These are phyloP conservation scores for Daldinia loculata DNA, from an alignment of 495 filamentous ascomycete species.

Conservation along the genomic window DNA sequence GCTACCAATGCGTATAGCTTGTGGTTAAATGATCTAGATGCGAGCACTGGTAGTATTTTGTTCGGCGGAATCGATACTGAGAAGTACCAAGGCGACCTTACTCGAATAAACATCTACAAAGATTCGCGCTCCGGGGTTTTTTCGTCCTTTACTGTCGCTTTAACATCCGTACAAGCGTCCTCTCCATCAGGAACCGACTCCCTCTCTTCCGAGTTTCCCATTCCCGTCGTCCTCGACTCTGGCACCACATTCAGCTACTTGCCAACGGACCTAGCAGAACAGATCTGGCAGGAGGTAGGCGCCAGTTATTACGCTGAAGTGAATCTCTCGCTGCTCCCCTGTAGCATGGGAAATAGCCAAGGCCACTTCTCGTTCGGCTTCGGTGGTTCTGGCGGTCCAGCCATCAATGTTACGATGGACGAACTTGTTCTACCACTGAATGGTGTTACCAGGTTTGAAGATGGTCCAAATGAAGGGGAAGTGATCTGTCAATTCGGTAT, in stretches of 20 bases:
- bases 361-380: slow-evolving; percentile 78
- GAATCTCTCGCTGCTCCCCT: slow-evolving; percentile 73
- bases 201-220: slow-evolving; percentile 61
- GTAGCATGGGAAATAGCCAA: slow-evolving; percentile 67
- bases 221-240: slow-evolving; percentile 84
- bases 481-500: slow-evolving; percentile 79
- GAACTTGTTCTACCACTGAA: slow-evolving; percentile 77
- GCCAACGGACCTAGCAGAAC: slow-evolving; percentile 70
- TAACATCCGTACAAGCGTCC: slow-evolving; percentile 65
- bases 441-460: slow-evolving; percentile 49
- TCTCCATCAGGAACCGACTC: slow-evolving; percentile 59
- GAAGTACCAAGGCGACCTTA: slow-evolving; percentile 80
- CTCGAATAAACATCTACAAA: slow-evolving; percentile 68
- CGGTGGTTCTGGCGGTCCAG: slow-evolving; percentile 65
- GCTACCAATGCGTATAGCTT: slow-evolving; percentile 86
- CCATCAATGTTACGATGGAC: slow-evolving; percentile 76
- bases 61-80: slow-evolving; percentile 93
- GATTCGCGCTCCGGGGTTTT: slow-evolving; percentile 56
- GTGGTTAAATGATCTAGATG: slow-evolving; percentile 81
- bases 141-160: slow-evolving; percentile 75
- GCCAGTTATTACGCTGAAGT: slow-evolving; percentile 61
- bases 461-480: slow-evolving; percentile 61
- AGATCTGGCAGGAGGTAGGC: slow-evolving; percentile 73
- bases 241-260: slow-evolving; percentile 89
- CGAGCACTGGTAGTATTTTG: slow-evolving; percentile 60